Base-by-base conservation (phyloP, 768 basidiomycete species). In the Hygrocybe coccinea region DNA sequence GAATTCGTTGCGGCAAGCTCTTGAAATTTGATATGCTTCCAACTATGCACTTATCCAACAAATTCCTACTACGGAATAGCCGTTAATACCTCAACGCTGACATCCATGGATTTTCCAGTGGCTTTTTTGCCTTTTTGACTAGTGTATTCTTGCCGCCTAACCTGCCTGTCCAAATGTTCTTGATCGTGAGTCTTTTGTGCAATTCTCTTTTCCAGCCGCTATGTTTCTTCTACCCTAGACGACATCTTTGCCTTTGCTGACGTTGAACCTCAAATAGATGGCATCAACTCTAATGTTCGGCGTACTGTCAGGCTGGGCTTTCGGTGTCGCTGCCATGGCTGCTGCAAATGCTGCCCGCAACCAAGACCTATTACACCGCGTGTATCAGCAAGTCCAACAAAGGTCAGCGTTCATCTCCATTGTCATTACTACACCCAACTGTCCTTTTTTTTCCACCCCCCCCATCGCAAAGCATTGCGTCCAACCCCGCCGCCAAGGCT, bases 71-170 rank as follows among this genome's bases (percentile, higher is more conserved):
- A n/a, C n/a, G n/a, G n/a, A n/a, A n/a, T n/a, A n/a, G n/a, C n/a
- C n/a, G n/a, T n/a, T 29, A 29, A 29, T 29, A 29, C 29, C 29
- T 29, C 29, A 8, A 29, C 3, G 8, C 29, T 29, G 29, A 29
- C 29, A 29, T 29, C 8, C 29, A 29, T 29, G 22, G 8, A n/a
- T 11, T 1, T 36, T 12, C 19, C 21, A 77, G 75, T 5, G 77
- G 71, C 0, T 82, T 80, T 72, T 81, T 82, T 57, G 64, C 71
- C 2, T 43, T 76, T 9, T 60, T 79, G 8, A 60, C 69, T 2
- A 71, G 68, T 54, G 44, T 77, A 54, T 76, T 82, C 64, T 56
- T 80, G 1, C 80, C 82, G 5, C 77, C 81, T 2, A 72, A 67
- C 37, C 66, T 80, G 58, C 79, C 81, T 0, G 61, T 78, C 15